Evolutionary conservation across 1,284 basidiomycete genomes (phyloP), one percentile per base, ranked within the genome.

Genomic region (Hemileia vastatrix): DNA sequence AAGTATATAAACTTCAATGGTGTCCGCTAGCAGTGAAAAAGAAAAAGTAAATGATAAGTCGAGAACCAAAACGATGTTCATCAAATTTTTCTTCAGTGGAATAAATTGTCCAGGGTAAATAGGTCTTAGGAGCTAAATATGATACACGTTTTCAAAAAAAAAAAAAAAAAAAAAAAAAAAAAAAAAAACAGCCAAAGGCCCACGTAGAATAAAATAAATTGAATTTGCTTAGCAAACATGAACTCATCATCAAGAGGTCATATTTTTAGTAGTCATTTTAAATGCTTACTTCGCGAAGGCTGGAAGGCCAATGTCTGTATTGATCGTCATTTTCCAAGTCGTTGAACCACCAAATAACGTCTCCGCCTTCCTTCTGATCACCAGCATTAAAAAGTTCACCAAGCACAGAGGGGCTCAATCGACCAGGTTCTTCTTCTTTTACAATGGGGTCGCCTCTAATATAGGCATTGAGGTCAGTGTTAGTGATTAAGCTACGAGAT

Each of bases 361-460:
- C 81, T 0, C 86, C 88, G 1, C 82, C 87, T 75, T 95, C 92
- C 4, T 73, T 70, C n/a, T 88, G 79, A 73, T 96, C 92, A 65
- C 87, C 90, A 1, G 89, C 86, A 75, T 95, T 92, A 56, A 92
- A 86, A 8, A 93, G 70, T 0, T 85, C 86, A 63, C 90, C 88
- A 33, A 87, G 72, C 3, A 82, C 79, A 56, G 81, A 83, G 1
- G 77, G 72, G 55, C 87, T 79, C 4, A 78, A 76, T 0, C 81
- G 77, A 71, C 88, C 83, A 0, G 86, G 82, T 21, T 62, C 67
- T 3, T 62, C 40, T 11, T 33, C 47, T 15, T 51, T 59, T 13
- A 66, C 65, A 4, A 54, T 56, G 45, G 56, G 58, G 2, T 61
- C 60, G 4, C 56, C 57, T 1, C 36, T 57, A 3, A 59, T 36